Evolutionary conservation across 2,329 filamentous ascomycete species (phyloP).

Genomic region (Pyrenophora tritici-repentis): DNA sequence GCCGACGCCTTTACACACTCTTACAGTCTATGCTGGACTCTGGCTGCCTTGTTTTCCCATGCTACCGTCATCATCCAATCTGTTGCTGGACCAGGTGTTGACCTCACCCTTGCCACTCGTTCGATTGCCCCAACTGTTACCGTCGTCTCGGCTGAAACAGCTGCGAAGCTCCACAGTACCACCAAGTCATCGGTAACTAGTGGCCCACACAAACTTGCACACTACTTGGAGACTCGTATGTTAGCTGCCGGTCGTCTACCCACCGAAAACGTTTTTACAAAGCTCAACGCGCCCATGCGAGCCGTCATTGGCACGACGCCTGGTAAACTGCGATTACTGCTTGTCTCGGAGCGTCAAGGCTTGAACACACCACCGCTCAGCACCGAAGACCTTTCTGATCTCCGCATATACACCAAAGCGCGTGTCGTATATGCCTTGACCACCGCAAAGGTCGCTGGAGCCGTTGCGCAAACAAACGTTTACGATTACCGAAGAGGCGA

Average conservation of each 20-base stretch:
- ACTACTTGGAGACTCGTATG: constrained; percentile 72
- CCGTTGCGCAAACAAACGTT: constrained; percentile 82
- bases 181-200: constrained; percentile 65
- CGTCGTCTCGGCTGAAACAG: constrained; percentile 74
- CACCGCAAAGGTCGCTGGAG: constrained; percentile 81
- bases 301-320: constrained; percentile 65
- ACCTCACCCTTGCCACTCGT: constrained; percentile 73
- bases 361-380: constrained; percentile 66
- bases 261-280: constrained; percentile 64
- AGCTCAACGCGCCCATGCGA: constrained; percentile 64
- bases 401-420: constrained; percentile 79
- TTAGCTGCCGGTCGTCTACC: constrained; percentile 78
- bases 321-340: constrained; percentile 79
- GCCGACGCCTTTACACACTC: constrained; percentile 79
- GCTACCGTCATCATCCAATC: constrained; percentile 87
- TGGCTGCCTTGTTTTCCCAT: constrained; percentile 83
- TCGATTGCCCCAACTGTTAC: constrained; percentile 81
- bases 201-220: constrained; percentile 68
- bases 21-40: constrained; percentile 77
- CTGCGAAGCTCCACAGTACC: constrained; percentile 69
- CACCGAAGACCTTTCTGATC: constrained; percentile 73
- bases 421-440: constrained; percentile 85
- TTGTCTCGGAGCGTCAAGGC: constrained; percentile 74
- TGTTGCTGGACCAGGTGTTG: constrained; percentile 73
- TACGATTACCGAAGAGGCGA: constrained; percentile 77